Evolutionary conservation across 1,284 basidiomycete species (phyloP).

Genomic region (Boletellus sp.): DNA sequence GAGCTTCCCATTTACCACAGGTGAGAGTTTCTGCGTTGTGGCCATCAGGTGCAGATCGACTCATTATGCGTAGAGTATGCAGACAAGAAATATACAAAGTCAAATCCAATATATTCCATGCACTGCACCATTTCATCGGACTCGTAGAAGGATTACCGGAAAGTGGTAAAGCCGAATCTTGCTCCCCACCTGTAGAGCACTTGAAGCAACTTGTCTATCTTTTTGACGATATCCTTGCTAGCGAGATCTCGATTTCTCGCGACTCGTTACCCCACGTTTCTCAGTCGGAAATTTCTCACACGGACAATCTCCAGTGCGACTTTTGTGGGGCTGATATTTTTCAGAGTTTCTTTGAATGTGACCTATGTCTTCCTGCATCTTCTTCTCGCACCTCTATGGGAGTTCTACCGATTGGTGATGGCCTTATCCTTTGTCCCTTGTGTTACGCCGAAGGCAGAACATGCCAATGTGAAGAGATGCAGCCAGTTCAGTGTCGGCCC

Average conservation of each 20-base stretch:
- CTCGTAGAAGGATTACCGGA: constrained; percentile 24
- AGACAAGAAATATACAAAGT: constrained; percentile 70
- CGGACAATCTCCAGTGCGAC: constrained; percentile 53
- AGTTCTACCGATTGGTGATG: constrained; percentile 36
- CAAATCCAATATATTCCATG: constrained; percentile 58
- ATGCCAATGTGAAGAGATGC: constrained; percentile 58
- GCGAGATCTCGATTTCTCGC: constrained; percentile 47
- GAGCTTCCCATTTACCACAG: constrained; percentile 74
- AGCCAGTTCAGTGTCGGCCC: constrained; percentile 51
- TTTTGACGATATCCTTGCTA: constrained; percentile 56
- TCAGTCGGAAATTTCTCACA: constrained; percentile 15
- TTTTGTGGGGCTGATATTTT: constrained; percentile 77
- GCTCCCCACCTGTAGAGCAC: constrained; percentile 4
- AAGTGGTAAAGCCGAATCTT: neutral
- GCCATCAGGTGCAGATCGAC: constrained; percentile 9
- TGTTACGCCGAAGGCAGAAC: constrained; percentile 73
- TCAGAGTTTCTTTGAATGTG: constrained; percentile 72
- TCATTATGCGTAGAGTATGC: constrained; percentile 52
- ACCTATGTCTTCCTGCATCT: constrained; percentile 34
- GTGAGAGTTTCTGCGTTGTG: constrained; percentile 37
- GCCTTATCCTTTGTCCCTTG: constrained; percentile 57
- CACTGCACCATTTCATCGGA: constrained; percentile 41
- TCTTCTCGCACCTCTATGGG: constrained; percentile 11
- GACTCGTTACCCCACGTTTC: constrained; percentile 30
- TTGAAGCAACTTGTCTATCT: constrained; percentile 40